Conservation (phyloP, 345 rosid genomes). For the Corchorus capsularis region DNA sequence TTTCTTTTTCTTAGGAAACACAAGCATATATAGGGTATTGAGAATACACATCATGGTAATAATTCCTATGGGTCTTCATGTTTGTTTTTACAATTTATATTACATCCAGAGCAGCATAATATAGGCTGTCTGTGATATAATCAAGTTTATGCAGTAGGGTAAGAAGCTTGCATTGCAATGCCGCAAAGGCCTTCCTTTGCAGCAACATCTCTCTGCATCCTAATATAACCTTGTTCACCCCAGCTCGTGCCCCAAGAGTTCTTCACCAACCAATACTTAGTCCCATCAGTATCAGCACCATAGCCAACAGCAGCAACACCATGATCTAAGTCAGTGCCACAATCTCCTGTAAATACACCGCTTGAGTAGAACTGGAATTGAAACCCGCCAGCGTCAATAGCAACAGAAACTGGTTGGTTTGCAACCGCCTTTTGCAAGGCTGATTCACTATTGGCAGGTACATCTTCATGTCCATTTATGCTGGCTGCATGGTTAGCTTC, state of each 20-base stretch:
- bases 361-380: slow-evolving; percentile 59
- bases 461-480: slow-evolving; percentile 33
- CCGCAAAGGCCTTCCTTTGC: slow-evolving; percentile 14
- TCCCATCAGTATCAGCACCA: neutral
- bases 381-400: slow-evolving; percentile 72
- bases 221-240: slow-evolving; percentile 4
- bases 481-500: slow-evolving; percentile 26
- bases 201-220: neutral
- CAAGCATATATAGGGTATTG: neutral
- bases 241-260: slow-evolving; percentile 7
- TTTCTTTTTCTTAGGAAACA: neutral
- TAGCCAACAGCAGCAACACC: slow-evolving; percentile 8
- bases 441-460: slow-evolving; percentile 36
- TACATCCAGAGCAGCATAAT: no score
- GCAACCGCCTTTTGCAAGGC: slow-evolving; percentile 70
- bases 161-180: slow-evolving; percentile 6
- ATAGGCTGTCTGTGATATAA: no score
- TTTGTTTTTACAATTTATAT: no score
- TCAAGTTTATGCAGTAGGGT: neutral
- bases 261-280: slow-evolving; percentile 12
- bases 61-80: no score
- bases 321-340: neutral
- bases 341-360: neutral
- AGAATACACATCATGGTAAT: neutral
- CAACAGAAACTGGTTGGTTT: slow-evolving; percentile 64